These are phyloP conservation scores for Flaveria brownii DNA, from an alignment of 129 eudicot species.

Conservation along the genomic window DNA sequence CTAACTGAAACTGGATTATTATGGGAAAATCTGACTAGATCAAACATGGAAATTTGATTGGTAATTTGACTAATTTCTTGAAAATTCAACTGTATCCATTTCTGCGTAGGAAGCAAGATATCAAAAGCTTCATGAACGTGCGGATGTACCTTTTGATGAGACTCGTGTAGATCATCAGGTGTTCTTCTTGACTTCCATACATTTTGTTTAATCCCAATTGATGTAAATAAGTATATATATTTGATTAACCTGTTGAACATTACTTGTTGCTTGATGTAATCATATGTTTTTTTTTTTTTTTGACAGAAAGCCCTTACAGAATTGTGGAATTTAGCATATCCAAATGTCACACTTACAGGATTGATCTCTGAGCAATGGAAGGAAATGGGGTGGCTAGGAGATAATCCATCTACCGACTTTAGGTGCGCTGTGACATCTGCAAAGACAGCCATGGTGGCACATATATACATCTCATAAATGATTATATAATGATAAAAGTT, in stretches of 20 bases:
- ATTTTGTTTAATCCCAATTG: background rate
- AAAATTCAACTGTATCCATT: conserved; percentile 1
- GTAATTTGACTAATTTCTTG: background rate
- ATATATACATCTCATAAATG: background rate
- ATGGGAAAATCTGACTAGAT: background rate
- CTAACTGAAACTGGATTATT: background rate
- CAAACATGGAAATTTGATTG: background rate
- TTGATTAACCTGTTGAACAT: background rate
- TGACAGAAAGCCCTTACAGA: conserved; percentile 70
- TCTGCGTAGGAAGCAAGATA: conserved; percentile 66
- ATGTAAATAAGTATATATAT: background rate
- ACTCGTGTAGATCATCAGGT: conserved; percentile 72
- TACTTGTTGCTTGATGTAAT: conserved; percentile 23
- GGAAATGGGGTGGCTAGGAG: conserved; percentile 93
- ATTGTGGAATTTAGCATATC: conserved; percentile 65
- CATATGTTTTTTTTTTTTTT: conserved; percentile 6
- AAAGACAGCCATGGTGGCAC: background rate
- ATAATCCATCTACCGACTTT: conserved; percentile 81
- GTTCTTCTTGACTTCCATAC: conserved; percentile 18
- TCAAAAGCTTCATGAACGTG: conserved; percentile 60
- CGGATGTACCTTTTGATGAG: conserved; percentile 68
- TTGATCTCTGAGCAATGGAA: conserved; percentile 87
- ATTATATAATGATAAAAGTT: background rate
- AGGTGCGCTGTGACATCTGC: conserved; percentile 1
- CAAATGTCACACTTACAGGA: conserved; percentile 59